A percentile compares a stretch with the other conserved stretches of the same genome.
phyloP scores from a whole-genome alignment of 768 basidiomycete genomes.

The Hygrophorus pudorinus region DNA sequence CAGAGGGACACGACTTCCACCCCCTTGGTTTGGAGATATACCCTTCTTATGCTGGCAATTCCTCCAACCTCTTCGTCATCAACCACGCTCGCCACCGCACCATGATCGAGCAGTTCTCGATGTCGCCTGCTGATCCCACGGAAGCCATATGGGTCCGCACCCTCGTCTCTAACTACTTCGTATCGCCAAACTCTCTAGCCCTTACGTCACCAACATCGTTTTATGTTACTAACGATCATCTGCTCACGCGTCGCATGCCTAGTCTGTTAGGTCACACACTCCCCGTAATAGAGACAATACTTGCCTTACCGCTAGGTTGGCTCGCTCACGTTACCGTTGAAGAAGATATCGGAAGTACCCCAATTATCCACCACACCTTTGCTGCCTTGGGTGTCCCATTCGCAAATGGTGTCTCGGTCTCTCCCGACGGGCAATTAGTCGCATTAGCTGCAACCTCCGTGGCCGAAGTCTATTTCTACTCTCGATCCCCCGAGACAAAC shows the following conservation, averaged over 20 bases:
- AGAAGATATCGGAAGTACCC: conserved; percentile 5
- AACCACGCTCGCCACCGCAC: conserved; percentile 58
- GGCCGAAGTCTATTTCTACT: conserved; percentile 40
- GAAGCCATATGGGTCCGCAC: conserved; percentile 50
- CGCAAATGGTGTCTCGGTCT: conserved; percentile 60
- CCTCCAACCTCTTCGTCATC: conserved; percentile 52
- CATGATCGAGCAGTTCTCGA: conserved; percentile 57
- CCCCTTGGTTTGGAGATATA: conserved; percentile 57
- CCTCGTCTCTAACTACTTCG: conserved; percentile 44
- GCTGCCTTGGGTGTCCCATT: conserved; percentile 46
- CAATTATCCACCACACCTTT: conserved; percentile 27
- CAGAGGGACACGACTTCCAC: conserved; percentile 53
- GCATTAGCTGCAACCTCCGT: conserved; percentile 50
- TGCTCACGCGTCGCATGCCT: conserved; percentile 53
- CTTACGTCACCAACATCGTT: conserved; percentile 58
- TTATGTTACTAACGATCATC: conserved; percentile 67
- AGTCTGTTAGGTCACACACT: conserved; percentile 35
- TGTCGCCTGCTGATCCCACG: conserved; percentile 34
- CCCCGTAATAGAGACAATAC: conserved; percentile 44
- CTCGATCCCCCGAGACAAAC: conserved; percentile 35
- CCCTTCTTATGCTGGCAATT: conserved; percentile 36
- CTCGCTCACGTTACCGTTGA: conserved; percentile 44
- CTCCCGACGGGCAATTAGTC: conserved; percentile 35
- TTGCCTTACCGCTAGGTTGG: conserved; percentile 50
- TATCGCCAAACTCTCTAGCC: conserved; percentile 59